Percentiles rank a stretch among this genome's conserved stretches.
Evolutionary conservation across 371 early-diverging fungal genomes (phyloP).

Genomic region (Lichtheimia ornata): DNA sequence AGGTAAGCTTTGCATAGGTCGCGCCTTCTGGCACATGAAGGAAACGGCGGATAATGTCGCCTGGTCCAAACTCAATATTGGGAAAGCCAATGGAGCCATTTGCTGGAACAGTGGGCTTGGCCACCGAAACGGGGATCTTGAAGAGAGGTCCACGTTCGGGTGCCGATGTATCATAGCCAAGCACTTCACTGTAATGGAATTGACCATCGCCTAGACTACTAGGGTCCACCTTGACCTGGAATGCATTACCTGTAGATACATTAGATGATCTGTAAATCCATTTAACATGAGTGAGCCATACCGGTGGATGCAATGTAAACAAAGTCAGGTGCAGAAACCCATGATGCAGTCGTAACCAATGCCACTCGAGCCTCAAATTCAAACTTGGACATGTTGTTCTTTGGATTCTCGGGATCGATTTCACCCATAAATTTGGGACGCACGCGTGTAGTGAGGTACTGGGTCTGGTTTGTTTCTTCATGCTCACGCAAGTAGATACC

Average conservation of each 20-base stretch:
- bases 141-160: conserved; percentile 82
- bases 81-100: conserved; percentile 56
- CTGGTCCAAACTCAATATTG: conserved; percentile 72
- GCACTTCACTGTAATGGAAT: conserved; percentile 79
- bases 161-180: conserved; percentile 76
- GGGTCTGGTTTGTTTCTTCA: conserved; percentile 70
- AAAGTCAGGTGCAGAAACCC: conserved; percentile 84
- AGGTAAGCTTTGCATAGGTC: conserved; percentile 61
- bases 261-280: not conserved
- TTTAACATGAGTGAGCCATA: conserved; percentile 1
- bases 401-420: conserved; percentile 58
- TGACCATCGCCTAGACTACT: conserved; percentile 71
- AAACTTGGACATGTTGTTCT: conserved; percentile 66
- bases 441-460: conserved; percentile 61
- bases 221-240: conserved; percentile 83
- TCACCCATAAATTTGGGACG: conserved; percentile 80
- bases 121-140: conserved; percentile 87
- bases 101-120: conserved; percentile 69
- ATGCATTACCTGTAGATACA: conserved; percentile 50
- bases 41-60: conserved; percentile 79
- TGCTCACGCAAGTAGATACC: conserved; percentile 89
- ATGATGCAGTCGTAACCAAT: conserved; percentile 68
- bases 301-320: conserved; percentile 72
- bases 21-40: conserved; percentile 83
- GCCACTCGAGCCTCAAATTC: conserved; percentile 82